phyloP scores from a whole-genome alignment of 75 land plant genomes.

The Ceratopteris richardii region DNA sequence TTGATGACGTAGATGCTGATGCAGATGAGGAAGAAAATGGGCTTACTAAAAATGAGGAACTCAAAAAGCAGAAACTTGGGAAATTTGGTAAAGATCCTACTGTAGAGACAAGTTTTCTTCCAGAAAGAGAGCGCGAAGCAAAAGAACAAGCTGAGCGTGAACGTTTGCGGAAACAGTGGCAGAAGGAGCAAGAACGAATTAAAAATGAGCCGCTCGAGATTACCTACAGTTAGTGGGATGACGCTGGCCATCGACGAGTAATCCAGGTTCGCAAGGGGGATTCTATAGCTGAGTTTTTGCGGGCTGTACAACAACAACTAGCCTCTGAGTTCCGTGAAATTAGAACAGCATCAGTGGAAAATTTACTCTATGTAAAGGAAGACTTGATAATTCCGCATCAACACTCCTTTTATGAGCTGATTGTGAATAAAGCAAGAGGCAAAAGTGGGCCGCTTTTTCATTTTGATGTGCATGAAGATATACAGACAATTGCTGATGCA shows the following conservation, averaged over 20 bases:
- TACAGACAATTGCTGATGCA: constrained; percentile 96
- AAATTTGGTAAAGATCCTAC: constrained; percentile 96
- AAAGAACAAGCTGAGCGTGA: constrained; percentile 98
- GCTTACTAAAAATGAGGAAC: constrained; percentile 21
- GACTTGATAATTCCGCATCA: constrained; percentile 99
- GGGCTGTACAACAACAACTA: constrained; percentile 98
- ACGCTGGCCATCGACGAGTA: constrained; percentile 90
- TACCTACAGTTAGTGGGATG: constrained; percentile 99
- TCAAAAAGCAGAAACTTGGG: constrained; percentile 30
- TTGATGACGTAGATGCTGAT: constrained; percentile 80
- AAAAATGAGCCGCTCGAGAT: constrained; percentile 92
- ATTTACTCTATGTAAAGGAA: constrained; percentile 93
- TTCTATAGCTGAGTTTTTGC: constrained; percentile 85
- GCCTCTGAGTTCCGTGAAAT: constrained; percentile 96
- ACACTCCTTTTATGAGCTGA: constrained; percentile 97
- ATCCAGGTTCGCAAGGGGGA: constrained; percentile 96
- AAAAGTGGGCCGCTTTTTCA: constrained; percentile 99
- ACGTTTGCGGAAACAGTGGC: constrained; percentile 77
- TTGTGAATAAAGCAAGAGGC: constrained; percentile 95
- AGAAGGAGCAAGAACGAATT: constrained; percentile 71
- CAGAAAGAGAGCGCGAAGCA: constrained; percentile 99
- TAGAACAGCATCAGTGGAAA: constrained; percentile 97
- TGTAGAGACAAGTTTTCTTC: constrained; percentile 95
- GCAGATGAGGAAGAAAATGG: constrained; percentile 69
- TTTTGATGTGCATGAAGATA: constrained; percentile 99